Conservation (phyloP, 2,329 filamentous ascomycete species). For the Aspergillus clavatus region DNA sequence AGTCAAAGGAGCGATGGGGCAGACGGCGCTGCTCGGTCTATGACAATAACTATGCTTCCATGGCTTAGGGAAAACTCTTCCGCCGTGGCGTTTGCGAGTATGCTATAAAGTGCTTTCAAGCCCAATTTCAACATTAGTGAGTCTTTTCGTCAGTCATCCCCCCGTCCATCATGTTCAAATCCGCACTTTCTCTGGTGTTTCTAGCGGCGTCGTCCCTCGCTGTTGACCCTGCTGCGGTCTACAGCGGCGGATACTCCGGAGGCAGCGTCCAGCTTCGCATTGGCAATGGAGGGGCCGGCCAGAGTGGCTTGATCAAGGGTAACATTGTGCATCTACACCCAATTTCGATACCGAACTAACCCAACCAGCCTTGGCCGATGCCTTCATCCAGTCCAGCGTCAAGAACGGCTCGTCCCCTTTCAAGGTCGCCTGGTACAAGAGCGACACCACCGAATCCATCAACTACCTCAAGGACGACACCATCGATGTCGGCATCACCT, state of each 20-base stretch:
- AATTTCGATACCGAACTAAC: background rate
- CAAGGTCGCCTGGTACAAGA: slow-evolving; percentile 43
- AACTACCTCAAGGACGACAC: slow-evolving; percentile 38
- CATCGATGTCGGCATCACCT: slow-evolving; percentile 46
- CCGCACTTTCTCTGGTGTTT: background rate
- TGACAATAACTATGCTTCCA: too few species aligned
- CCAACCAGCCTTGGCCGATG: slow-evolving; percentile 33
- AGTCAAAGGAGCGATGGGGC: too few species aligned
- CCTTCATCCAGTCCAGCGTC: slow-evolving; percentile 34
- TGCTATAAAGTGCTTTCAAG: too few species aligned
- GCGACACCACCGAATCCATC: slow-evolving; percentile 45
- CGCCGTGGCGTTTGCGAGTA: too few species aligned
- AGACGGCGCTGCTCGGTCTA: too few species aligned
- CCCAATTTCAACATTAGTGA: too few species aligned
- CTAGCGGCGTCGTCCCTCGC: background rate
- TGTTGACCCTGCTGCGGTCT: background rate
- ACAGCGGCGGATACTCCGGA: background rate
- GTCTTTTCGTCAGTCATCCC: too few species aligned
- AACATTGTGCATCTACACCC: background rate
- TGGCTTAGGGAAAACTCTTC: too few species aligned
- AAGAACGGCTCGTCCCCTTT: slow-evolving; percentile 31
- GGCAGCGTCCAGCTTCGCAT: background rate
- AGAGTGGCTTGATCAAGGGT: background rate
- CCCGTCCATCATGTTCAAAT: background rate
- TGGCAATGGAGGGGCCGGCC: background rate